Base-by-base conservation (phyloP, 1,284 basidiomycete species). In the Coniferiporia sulphurascens region DNA sequence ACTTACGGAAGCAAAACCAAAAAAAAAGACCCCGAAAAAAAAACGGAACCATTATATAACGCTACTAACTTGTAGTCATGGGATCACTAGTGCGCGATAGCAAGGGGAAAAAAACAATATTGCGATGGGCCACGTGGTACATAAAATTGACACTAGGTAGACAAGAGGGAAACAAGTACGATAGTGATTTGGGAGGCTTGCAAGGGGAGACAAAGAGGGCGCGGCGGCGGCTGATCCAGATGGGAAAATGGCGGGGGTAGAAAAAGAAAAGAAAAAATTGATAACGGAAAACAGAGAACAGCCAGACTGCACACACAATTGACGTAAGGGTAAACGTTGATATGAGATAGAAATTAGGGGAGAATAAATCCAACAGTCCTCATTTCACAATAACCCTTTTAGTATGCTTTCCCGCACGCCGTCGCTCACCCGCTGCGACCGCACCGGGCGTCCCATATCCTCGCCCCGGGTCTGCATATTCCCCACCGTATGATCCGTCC, bases 341-440 rank as follows among this genome's bases (percentile, higher is more conserved):
- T 13, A 32, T 22, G 44, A 44, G 27, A n/a, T n/a, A 60, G 36
- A 19, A 55, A n/a, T 17, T 13, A 46, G 15, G 34, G 35, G 34
- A 35, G n/a, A 52, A 52, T 22, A n/a, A 52, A 12, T 17, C 2
- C 49, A 10, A 52, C 10, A 10, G 48, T 19, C 35, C 34, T 34
- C 48, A 8, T 32, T 56, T 56, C 1, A 58, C 60, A 19, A 58
- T 49, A 44, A 86, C 82, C 53, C 87, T 78, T 66, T 76, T 77
- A 19, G 86, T 89, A 68, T 89, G 87, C 68, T 89, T 89, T 49
- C 86, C 86, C 56, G 86, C 86, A 56, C 86, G 76, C 60, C 86
- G 74, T 15, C 86, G 81, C 69, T 87, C 56, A 19, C 48, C 83
- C 82, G 15, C 53, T 43, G 8, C 19, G 5, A n/a, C 9, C 86